Base-by-base conservation (phyloP, 2,329 filamentous ascomycete species). In the Xylariomycetidae sp. region DNA sequence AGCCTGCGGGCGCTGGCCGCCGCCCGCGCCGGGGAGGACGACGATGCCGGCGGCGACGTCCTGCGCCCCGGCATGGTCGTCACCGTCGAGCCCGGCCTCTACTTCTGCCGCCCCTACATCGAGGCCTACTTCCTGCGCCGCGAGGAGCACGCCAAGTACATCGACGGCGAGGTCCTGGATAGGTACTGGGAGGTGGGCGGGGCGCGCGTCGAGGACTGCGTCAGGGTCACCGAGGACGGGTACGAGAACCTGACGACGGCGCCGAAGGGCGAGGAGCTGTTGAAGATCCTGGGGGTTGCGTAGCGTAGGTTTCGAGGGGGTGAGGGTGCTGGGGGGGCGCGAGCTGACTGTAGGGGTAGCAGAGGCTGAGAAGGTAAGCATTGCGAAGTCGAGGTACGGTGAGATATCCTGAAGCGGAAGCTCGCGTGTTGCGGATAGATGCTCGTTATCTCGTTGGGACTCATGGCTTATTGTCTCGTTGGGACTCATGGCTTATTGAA, bases 131-230 rank as follows among this genome's bases (percentile, higher is more conserved):
- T 85, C 53, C 67, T 82, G 47, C 66, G 71, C 32, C 68, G 74
- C 38, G 61, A 68, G 2, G 61, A 65, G 35, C 77, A 82, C 53
- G 65, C 68, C 24, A 67, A 69, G 38, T 84, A 74, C 48, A 80
- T 92, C 50, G 72, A 89, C 58, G 63, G 65, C 44, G 65, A 68
- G 5, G 70, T 81, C 5, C 60, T 92, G 30, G 76, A 79, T 39
- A 65, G 64, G 42, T 90, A 83, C 57, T 90, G 85, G 66, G 65
- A 63, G 17, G 81, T 96, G 1, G 92, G 90, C 12, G 92, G 92
- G 20, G 87, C 95, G 17, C 75, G 92, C 29, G 93, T 96, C 40
- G 92, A 98, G 63, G 88, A 96, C 53, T 85, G 90, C 56, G 73
- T 96, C 24, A 67, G 92, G 15, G 79, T 96, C 29, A 92, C 83